Evolutionary conservation across 495 filamentous ascomycete genomes (phyloP), one percentile per base, ranked within the genome.

Genomic region (Oleoguttula mirabilis): DNA sequence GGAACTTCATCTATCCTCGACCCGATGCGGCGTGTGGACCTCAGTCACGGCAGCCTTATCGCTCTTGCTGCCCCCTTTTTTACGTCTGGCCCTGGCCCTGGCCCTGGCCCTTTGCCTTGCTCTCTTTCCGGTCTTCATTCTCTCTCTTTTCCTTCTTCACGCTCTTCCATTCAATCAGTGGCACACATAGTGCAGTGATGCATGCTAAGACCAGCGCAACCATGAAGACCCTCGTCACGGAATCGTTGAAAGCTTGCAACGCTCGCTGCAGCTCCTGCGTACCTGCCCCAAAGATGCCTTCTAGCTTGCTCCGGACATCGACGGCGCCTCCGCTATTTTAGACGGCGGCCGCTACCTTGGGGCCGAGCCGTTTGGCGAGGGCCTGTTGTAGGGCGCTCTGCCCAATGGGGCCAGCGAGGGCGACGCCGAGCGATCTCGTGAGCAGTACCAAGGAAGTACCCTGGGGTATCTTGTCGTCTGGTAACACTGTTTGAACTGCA

Each of bases 351-450:
- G 27, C n/a, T n/a, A 30, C 8, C 8, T 30, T 30, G 27, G 27
- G 27, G 27, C 8, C 8, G 5, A 74, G 43, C 6, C 50, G 55
- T 6, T 65, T 57, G 38, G 78, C 45, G 0, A 88, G 69, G 41
- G 73, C 65, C 57, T 82, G 84, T 36, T 70, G 67, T 56, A 92
- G 85, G 27, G 90, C 66, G 35, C 77, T 86, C 55, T 92, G 77
- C 2, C 63, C 79, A 22, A 88, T 76, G 10, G 38, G 40, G 22
- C 41, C 30, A 16, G 85, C 84, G 5, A 88, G 55, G 0, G 83
- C 72, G 11, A 77, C 79, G 17, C 77, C 79, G 2, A 88, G 65
- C 0, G 69, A 77, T 56, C 83, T 79, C 14, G 66, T 43, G 56
- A 85, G 84, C 38, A 82, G 64, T 8, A 85, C 66, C 21, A 47